phyloP scores from a whole-genome alignment of 208 protist genomes.

The Leishmania turanica region DNA sequence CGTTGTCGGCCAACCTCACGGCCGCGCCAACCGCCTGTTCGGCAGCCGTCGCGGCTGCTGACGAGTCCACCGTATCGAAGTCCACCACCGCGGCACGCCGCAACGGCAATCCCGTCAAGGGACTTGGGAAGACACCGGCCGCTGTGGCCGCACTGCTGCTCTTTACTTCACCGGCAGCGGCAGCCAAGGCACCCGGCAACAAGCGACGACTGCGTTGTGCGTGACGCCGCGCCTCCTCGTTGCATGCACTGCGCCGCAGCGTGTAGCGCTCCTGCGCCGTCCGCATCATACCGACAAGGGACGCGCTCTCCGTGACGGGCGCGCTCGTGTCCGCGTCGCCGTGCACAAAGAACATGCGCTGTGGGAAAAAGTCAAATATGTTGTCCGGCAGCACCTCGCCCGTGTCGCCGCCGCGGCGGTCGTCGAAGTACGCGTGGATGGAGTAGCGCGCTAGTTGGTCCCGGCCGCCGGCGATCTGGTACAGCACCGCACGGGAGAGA shows the following conservation, averaged over 20 bases:
- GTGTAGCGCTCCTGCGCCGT: slow-evolving; percentile 46
- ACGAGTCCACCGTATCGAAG: not conserved
- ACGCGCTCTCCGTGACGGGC: slow-evolving; percentile 71
- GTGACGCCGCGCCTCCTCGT: slow-evolving; percentile 39
- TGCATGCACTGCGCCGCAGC: slow-evolving; percentile 25
- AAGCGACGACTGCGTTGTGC: slow-evolving; percentile 19
- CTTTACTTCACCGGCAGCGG: slow-evolving; percentile 4
- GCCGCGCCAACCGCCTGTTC: not conserved
- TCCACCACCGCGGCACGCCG: not conserved
- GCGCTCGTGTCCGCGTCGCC: slow-evolving; percentile 82
- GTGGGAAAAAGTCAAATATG: slow-evolving; percentile 83
- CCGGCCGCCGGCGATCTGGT: slow-evolving; percentile 62
- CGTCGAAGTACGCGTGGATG: slow-evolving; percentile 76
- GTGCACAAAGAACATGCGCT: slow-evolving; percentile 83
- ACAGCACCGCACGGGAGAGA: slow-evolving; percentile 58
- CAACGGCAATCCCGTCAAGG: not conserved
- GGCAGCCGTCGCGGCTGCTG: not conserved
- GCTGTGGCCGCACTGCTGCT: not conserved
- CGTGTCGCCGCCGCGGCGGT: slow-evolving; percentile 34
- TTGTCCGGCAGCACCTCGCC: slow-evolving; percentile 81
- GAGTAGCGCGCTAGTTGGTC: slow-evolving; percentile 66
- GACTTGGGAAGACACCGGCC: not conserved
- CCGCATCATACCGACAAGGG: slow-evolving; percentile 61
- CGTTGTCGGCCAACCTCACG: not conserved
- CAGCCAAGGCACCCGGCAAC: slow-evolving; percentile 4